Evolutionary conservation across 2,329 filamentous ascomycete species (phyloP).

Genomic region (Apiospora rasikravindrae): DNA sequence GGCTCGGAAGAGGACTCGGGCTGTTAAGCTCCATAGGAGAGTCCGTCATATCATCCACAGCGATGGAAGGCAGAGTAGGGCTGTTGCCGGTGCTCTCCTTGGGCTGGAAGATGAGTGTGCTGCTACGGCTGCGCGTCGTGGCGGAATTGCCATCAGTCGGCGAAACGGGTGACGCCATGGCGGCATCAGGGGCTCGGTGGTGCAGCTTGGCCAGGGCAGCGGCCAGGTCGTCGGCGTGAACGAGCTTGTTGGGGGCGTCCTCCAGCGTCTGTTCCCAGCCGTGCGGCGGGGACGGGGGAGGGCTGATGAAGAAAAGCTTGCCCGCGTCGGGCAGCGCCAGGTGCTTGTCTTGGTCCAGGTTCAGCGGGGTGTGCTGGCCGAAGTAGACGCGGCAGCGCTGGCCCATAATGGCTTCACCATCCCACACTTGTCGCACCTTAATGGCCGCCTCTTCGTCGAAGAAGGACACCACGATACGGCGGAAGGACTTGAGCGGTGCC

Average conservation of each 20-base stretch:
- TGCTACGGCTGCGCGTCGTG: constrained; percentile 61
- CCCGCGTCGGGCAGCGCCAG: constrained; percentile 71
- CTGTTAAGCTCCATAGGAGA: constrained; percentile 51
- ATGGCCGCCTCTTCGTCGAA: constrained; percentile 72
- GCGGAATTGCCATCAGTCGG: constrained; percentile 45
- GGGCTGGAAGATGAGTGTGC: constrained; percentile 70
- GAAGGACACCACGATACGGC: constrained; percentile 82
- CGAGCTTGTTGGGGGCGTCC: constrained; percentile 72
- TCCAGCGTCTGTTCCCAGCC: constrained; percentile 75
- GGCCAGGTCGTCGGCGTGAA: constrained; percentile 72
- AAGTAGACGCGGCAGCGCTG: constrained; percentile 73
- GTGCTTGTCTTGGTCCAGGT: constrained; percentile 57
- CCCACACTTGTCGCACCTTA: constrained; percentile 72
- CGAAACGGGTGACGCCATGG: constrained; percentile 39
- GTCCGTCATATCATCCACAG: constrained; percentile 71
- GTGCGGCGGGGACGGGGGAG: constrained; percentile 70
- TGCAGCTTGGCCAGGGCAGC: constrained; percentile 68
- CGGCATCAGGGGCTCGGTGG: constrained; percentile 42
- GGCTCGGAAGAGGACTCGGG: constrained; percentile 41
- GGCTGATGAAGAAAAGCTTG: constrained; percentile 76
- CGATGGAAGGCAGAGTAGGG: constrained; percentile 66
- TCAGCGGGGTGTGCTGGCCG: constrained; percentile 64
- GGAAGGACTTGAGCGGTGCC: constrained; percentile 81
- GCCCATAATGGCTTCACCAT: constrained; percentile 76
- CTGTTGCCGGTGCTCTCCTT: constrained; percentile 55